These are phyloP conservation scores for Stereum hirsutum DNA, from an alignment of 1,284 basidiomycete species.

Conservation along the genomic window DNA sequence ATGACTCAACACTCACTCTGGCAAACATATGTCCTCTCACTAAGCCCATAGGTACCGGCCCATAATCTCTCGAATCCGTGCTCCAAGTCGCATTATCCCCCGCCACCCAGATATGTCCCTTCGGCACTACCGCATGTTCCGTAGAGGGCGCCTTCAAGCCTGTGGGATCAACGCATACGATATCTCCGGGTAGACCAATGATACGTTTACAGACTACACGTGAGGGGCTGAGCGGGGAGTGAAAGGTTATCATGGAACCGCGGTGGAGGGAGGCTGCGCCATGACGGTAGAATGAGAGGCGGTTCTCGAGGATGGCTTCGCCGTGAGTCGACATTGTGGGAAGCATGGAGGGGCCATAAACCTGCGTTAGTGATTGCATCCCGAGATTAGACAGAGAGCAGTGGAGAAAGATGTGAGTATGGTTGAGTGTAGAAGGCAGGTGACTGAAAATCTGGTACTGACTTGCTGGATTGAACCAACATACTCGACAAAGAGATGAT, in stretches of 20 bases:
- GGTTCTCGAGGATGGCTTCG: slow-evolving; percentile 57
- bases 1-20: slow-evolving; percentile 43
- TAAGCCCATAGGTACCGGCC: slow-evolving; percentile 83
- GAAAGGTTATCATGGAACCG: slow-evolving; percentile 78
- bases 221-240: slow-evolving; percentile 65
- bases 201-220: slow-evolving; percentile 85
- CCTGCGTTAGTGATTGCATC: slow-evolving; percentile 17
- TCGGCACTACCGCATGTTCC: slow-evolving; percentile 70
- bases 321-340: slow-evolving; percentile 62
- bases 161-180: slow-evolving; percentile 81
- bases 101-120: slow-evolving; percentile 85
- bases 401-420: slow-evolving; percentile 6
- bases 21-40: slow-evolving; percentile 73
- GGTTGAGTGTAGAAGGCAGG: too few species aligned
- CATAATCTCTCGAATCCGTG: slow-evolving; percentile 85
- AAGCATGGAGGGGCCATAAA: slow-evolving; percentile 78
- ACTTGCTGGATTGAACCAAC: slow-evolving; percentile 48
- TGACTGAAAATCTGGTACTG: too few species aligned
- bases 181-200: slow-evolving; percentile 85
- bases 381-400: not conserved
- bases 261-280: slow-evolving; percentile 46
- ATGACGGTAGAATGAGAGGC: slow-evolving; percentile 45
- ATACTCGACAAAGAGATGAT: slow-evolving; percentile 53
- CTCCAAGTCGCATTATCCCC: slow-evolving; percentile 87
- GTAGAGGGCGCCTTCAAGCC: slow-evolving; percentile 47